These are phyloP conservation scores for Hypomyces perniciosus DNA, from an alignment of 2,329 filamentous ascomycete species.

Conservation along the genomic window DNA sequence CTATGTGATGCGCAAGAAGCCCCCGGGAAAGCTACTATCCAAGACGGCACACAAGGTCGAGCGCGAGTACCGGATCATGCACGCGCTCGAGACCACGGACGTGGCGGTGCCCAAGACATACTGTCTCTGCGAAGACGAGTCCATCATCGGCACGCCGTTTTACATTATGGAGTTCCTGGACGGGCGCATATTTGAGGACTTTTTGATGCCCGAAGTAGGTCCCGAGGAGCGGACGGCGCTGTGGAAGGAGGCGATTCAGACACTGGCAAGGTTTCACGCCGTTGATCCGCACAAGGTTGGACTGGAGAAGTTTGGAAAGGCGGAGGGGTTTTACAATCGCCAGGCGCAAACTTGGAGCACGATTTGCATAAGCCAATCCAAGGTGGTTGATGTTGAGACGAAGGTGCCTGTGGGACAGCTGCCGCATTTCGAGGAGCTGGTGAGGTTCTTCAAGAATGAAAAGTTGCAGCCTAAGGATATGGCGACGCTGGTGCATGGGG, in stretches of 20 bases:
- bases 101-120: slow-evolving; percentile 82
- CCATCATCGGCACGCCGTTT: slow-evolving; percentile 81
- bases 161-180: slow-evolving; percentile 97
- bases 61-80: slow-evolving; percentile 86
- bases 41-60: slow-evolving; percentile 95
- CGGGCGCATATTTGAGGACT: slow-evolving; percentile 88
- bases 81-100: slow-evolving; percentile 69
- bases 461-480: slow-evolving; percentile 68
- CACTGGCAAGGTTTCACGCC: slow-evolving; percentile 78
- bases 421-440: slow-evolving; percentile 75
- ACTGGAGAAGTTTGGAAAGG: slow-evolving; percentile 67
- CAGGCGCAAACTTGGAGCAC: slow-evolving; percentile 78
- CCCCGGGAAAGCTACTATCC: slow-evolving; percentile 86
- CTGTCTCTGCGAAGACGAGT: slow-evolving; percentile 77
- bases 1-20: slow-evolving; percentile 95
- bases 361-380: slow-evolving; percentile 73
- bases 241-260: slow-evolving; percentile 80
- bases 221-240: slow-evolving; percentile 66
- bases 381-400: slow-evolving; percentile 69
- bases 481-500: slow-evolving; percentile 79
- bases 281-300: slow-evolving; percentile 62
- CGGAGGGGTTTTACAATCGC: slow-evolving; percentile 72
- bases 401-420: slow-evolving; percentile 71
- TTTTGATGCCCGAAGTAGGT: slow-evolving; percentile 67
- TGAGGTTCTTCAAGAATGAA: slow-evolving; percentile 68